Conservation (phyloP, 371 early-diverging fungal genomes). For the Rhizopus microsporus region DNA sequence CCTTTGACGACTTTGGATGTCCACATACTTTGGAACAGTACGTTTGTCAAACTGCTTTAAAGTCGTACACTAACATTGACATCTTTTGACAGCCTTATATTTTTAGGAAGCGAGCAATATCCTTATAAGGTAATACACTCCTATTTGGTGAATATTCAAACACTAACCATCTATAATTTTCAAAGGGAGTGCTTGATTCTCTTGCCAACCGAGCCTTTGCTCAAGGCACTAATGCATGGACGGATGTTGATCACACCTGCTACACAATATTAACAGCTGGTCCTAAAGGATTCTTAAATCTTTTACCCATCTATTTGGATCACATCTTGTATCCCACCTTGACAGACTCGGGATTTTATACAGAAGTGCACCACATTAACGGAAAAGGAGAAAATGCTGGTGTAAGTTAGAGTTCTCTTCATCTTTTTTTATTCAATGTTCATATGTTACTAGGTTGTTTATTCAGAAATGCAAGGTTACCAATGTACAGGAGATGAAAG, state of each 20-base stretch:
- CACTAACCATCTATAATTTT: not conserved
- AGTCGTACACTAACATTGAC: not conserved
- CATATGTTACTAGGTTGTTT: constrained; percentile 43
- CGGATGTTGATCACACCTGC: constrained; percentile 62
- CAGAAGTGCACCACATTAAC: constrained; percentile 64
- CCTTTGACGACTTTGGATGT: constrained; percentile 69
- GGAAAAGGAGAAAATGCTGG: constrained; percentile 60
- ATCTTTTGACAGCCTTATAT: constrained; percentile 50
- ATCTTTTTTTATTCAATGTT: not conserved
- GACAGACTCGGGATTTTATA: constrained; percentile 65
- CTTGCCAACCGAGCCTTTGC: constrained; percentile 71
- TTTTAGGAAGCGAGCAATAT: constrained; percentile 67
- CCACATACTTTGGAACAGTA: constrained; percentile 76
- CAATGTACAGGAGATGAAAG: constrained; percentile 49
- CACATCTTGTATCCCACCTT: constrained; percentile 72
- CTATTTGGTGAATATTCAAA: no score
- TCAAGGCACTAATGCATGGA: constrained; percentile 74
- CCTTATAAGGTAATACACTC: constrained; percentile 58
- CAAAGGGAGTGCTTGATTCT: constrained; percentile 64
- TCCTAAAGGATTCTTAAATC: constrained; percentile 64
- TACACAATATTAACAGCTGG: constrained; percentile 72
- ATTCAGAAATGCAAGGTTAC: constrained; percentile 59
- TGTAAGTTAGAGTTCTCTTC: constrained; percentile 15
- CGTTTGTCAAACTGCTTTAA: constrained; percentile 13
- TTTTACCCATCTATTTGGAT: constrained; percentile 63